Base-by-base conservation (phyloP, 2,329 filamentous ascomycete species). In the Ophiostoma fasciatum region DNA sequence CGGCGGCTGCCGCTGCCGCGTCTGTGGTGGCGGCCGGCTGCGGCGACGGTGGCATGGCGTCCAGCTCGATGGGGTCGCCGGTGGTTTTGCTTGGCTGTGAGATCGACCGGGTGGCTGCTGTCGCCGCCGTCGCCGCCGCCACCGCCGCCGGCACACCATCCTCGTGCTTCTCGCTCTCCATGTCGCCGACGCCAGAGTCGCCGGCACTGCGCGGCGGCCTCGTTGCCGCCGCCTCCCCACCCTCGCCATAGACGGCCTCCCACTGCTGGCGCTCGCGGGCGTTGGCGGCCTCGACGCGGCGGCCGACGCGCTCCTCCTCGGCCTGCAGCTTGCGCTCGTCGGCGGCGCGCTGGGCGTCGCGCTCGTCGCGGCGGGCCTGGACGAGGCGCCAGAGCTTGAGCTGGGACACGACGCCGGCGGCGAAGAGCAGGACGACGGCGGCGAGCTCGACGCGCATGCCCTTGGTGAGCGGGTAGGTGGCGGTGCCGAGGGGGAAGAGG, bases 371-470 rank as follows among this genome's bases (percentile, higher is more conserved):
- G 31, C 65, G 66, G 41, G 76, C 67, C 48, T 75, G 73, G 41
- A 94, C 72, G 7, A 93, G 64, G 43, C 75, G 83, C 85, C 85
- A 94, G 12, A 94, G 61, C 48, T 78, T 82, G 46, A 90, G 63
- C 53, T 96, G 88, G 0, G 83, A 92, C 29, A 93, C 66, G 18
- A 94, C 62, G 3, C 87, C 85, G 14, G 82, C 62, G 9, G 84
- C 54, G 40, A 71, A 78, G 15, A 94, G 62, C 20, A 94, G 68
- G 35, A 94, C 59, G 18, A 81, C 80, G 1, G 73, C 71, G 0
- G 83, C 85, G 21, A 84, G 71, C 53, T 96, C 88, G 12, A 90
- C 87, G 27, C 75, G 74, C 38, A 94, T 90, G 3, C 82, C 83
- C 47, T 77, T 80, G 0, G 84, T 94, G 11, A 94, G 61, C 0